A percentile compares a stretch with the other conserved stretches of the same genome.
Evolutionary conservation across 106 monocot species (phyloP).

Genomic region (Xerophyta viscosa): DNA sequence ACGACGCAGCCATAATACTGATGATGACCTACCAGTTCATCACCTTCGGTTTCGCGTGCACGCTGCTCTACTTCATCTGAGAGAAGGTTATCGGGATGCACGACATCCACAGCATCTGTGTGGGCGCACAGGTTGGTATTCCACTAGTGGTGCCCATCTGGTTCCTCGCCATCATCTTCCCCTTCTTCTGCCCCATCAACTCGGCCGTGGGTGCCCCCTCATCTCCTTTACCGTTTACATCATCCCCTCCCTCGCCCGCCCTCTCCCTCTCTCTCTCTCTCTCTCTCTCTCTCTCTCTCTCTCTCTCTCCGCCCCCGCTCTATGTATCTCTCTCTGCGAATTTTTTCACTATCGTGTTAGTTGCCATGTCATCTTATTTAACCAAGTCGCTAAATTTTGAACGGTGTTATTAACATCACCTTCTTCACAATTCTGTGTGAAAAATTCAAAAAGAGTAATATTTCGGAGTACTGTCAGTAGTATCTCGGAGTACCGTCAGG

Average conservation of each 20-base stretch:
- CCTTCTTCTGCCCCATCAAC: conserved; percentile 81
- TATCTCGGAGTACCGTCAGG: no score
- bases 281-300: no score
- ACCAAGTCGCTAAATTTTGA: no score
- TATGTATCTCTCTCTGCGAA: no score
- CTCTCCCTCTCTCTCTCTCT: no score
- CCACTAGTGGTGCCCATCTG: conserved; percentile 65
- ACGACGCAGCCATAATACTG: conserved; percentile 35
- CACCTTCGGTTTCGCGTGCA: conserved; percentile 77
- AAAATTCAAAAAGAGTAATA: no score
- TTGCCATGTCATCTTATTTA: no score
- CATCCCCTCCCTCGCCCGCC: conserved; percentile 60
- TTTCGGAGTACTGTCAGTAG: no score
- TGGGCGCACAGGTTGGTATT: conserved; percentile 45
- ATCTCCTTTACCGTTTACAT: conserved; percentile 73
- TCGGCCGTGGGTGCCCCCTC: conserved; percentile 62
- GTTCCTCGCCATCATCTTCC: conserved; percentile 76
- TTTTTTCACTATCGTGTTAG: no score
- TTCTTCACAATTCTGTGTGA: no score
- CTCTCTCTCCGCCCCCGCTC: no score
- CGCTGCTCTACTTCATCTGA: conserved; percentile 78
- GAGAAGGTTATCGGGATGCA: conserved; percentile 79
- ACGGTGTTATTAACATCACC: no score
- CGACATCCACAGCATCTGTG: conserved; percentile 42
- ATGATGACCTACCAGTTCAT: conserved; percentile 68